Percentiles rank a stretch among this genome's conserved stretches.
phyloP scores from a whole-genome alignment of 306 rosid genomes.

The Hippophae gyantsensis region DNA sequence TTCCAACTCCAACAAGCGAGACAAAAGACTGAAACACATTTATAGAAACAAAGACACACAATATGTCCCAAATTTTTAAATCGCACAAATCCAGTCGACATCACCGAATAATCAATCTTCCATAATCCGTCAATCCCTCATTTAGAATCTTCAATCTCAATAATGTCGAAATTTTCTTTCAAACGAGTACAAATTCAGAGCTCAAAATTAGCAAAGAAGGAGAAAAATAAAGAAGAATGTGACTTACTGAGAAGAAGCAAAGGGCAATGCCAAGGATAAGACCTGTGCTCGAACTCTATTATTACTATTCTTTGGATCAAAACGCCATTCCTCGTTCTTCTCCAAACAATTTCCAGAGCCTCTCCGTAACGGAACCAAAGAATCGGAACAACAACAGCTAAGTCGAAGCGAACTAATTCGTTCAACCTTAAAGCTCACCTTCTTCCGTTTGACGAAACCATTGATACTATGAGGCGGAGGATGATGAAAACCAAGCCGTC shows the following conservation, averaged over 20 bases:
- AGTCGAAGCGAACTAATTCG: conserved; percentile 29
- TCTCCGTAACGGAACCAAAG: conserved; percentile 55
- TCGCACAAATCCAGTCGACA: too few species aligned
- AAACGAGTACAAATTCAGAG: too few species aligned
- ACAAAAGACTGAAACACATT: too few species aligned
- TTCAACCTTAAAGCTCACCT: conserved; percentile 16
- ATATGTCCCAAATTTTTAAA: too few species aligned
- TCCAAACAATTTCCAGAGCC: conserved; percentile 27
- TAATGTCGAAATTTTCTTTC: too few species aligned
- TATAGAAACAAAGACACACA: too few species aligned
- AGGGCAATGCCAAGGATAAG: conserved; percentile 58
- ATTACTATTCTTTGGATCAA: conserved; percentile 44
- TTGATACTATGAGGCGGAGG: conserved; percentile 6
- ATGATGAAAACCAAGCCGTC: conserved; percentile 21
- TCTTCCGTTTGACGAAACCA: conserved; percentile 31
- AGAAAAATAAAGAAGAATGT: background rate
- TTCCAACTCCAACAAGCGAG: too few species aligned
- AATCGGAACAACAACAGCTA: conserved; percentile 54
- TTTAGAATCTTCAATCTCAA: too few species aligned
- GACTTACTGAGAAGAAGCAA: conserved; percentile 64
- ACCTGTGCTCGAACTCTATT: conserved; percentile 54
- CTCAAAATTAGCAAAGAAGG: too few species aligned
- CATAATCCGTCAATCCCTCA: too few species aligned
- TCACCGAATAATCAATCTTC: too few species aligned
- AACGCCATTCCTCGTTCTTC: conserved; percentile 54